phyloP scores from a whole-genome alignment of 2,329 filamentous ascomycete genomes.

The Diaporthe sp. region DNA sequence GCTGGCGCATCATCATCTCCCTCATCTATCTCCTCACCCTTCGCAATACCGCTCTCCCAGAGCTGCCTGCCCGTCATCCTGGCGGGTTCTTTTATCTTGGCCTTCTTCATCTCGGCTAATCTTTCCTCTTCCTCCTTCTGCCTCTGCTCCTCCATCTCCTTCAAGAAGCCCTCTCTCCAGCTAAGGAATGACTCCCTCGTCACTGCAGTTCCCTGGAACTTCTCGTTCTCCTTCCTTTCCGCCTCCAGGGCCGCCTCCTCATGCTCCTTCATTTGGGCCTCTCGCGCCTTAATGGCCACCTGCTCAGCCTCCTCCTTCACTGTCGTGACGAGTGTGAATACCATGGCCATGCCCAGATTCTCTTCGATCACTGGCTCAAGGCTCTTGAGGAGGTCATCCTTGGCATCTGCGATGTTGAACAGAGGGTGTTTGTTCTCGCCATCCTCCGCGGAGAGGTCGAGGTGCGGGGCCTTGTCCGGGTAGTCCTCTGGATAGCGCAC shows the following conservation, averaged over 20 bases:
- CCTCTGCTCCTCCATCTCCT: conserved; percentile 84
- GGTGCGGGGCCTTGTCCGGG: conserved; percentile 86
- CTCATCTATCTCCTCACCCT: conserved; percentile 76
- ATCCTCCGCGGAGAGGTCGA: conserved; percentile 83
- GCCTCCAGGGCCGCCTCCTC: conserved; percentile 70
- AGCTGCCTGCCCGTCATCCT: conserved; percentile 81
- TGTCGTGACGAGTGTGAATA: conserved; percentile 90
- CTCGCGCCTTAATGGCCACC: conserved; percentile 81
- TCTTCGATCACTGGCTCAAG: conserved; percentile 86
- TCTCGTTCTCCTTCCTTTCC: conserved; percentile 94
- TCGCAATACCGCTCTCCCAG: conserved; percentile 81
- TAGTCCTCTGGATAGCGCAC: conserved; percentile 93
- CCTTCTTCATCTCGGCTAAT: conserved; percentile 85
- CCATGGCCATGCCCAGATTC: conserved; percentile 97
- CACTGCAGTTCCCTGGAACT: conserved; percentile 93
- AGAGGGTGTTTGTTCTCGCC: conserved; percentile 78
- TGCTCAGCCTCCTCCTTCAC: conserved; percentile 93
- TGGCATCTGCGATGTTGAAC: conserved; percentile 87
- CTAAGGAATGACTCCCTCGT: conserved; percentile 87
- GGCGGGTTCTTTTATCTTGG: conserved; percentile 80
- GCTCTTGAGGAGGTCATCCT: conserved; percentile 77
- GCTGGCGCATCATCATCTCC: conserved; percentile 75
- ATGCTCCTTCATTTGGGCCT: conserved; percentile 69
- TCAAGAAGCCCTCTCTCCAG: conserved; percentile 84
- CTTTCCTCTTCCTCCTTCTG: conserved; percentile 80